phyloP scores from a whole-genome alignment of 306 rosid species.

The Cucurbita ficifolia region DNA sequence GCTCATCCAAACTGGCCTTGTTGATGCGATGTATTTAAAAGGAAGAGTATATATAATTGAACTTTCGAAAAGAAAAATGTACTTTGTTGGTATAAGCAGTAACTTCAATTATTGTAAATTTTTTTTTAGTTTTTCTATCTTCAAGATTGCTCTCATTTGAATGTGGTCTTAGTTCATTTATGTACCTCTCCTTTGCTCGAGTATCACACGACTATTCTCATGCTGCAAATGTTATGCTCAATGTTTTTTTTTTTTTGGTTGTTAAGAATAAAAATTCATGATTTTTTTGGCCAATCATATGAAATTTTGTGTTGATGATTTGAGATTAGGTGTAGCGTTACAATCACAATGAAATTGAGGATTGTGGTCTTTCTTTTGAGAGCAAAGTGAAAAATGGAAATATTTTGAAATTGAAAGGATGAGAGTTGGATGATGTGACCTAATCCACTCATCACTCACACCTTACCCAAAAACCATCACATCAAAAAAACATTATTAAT shows the following conservation, averaged over 20 bases:
- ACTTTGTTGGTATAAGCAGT: too few relatives aligned
- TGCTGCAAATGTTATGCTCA: too few relatives aligned
- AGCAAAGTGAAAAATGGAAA: neutral
- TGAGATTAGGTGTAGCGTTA: neutral
- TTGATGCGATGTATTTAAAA: neutral
- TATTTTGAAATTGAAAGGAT: neutral
- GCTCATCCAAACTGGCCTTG: neutral
- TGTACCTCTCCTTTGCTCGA: too few relatives aligned
- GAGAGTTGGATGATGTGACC: neutral
- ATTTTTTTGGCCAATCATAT: neutral
- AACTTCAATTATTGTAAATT: too few relatives aligned
- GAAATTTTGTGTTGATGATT: neutral
- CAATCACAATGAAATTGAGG: neutral
- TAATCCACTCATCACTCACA: neutral
- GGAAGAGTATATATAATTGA: neutral
- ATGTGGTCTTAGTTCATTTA: too few relatives aligned
- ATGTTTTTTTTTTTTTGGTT: too few relatives aligned
- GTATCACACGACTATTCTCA: too few relatives aligned
- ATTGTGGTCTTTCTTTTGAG: neutral
- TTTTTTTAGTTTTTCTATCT: too few relatives aligned
- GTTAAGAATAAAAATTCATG: neutral
- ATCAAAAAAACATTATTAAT: neutral
- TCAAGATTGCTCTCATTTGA: too few relatives aligned
- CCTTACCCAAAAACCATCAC: neutral
- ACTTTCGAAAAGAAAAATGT: too few relatives aligned